Evolutionary conservation across 2,329 filamentous ascomycete genomes (phyloP).

Genomic region (Beauveria bassiana): DNA sequence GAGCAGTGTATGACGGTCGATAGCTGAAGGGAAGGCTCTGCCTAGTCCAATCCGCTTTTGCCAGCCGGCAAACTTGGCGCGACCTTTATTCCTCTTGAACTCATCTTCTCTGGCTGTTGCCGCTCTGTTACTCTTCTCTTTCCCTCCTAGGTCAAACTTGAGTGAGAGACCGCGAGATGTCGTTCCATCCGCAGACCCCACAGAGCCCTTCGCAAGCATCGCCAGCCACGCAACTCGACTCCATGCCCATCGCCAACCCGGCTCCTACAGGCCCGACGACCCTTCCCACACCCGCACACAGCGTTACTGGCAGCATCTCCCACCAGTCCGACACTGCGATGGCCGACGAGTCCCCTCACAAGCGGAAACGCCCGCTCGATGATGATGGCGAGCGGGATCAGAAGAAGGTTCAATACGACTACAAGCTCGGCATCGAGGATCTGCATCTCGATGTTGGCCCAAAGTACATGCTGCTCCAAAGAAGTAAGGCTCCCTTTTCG

Average conservation of each 20-base stretch:
- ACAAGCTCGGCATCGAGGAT: conserved; percentile 54
- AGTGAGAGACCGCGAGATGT: conserved; percentile 37
- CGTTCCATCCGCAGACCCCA: conserved; percentile 59
- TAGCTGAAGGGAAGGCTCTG: conserved; percentile 11
- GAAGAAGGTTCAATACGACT: conserved; percentile 57
- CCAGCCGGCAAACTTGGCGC: conserved; percentile 12
- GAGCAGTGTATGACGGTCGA: conserved; percentile 13
- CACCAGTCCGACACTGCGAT: conserved; percentile 38
- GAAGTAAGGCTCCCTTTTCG: conserved; percentile 51
- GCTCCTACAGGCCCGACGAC: conserved; percentile 30
- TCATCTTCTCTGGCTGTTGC: not conserved
- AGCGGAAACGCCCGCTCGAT: conserved; percentile 53
- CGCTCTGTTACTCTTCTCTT: not conserved
- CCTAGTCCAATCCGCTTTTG: conserved; percentile 11
- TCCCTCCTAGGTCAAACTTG: not conserved
- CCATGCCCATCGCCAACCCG: conserved; percentile 34
- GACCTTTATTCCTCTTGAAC: not conserved
- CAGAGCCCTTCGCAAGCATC: conserved; percentile 59
- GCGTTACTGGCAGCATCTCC: conserved; percentile 48
- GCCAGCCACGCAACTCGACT: conserved; percentile 45
- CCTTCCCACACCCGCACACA: conserved; percentile 55
- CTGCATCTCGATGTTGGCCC: conserved; percentile 59
- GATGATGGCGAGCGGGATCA: conserved; percentile 48
- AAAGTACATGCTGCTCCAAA: conserved; percentile 60
- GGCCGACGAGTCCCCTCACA: conserved; percentile 47